Conservation (phyloP, 805 yeast species). For the Peterozyma xylosa region DNA sequence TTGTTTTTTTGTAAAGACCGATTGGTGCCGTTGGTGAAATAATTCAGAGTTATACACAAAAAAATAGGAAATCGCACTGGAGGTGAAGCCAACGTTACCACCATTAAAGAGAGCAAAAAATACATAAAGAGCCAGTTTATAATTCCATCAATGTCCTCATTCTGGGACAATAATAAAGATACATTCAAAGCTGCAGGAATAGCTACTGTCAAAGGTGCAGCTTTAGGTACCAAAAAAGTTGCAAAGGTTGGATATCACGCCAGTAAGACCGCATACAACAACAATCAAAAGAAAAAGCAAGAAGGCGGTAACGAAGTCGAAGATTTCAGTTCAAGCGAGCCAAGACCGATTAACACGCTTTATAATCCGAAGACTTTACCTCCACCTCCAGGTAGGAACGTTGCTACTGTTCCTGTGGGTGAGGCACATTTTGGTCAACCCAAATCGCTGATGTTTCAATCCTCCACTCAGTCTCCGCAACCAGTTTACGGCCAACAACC, state of each 20-base stretch:
- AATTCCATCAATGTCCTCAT: slow-evolving; percentile 13
- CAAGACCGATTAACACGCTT: slow-evolving; percentile 14
- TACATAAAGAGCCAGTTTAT: too few relatives aligned
- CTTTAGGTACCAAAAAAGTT: slow-evolving; percentile 39
- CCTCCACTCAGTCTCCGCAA: not conserved
- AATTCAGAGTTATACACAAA: not conserved
- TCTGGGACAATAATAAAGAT: slow-evolving; percentile 47
- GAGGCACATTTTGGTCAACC: slow-evolving; percentile 2
- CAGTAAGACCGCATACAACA: slow-evolving; percentile 42
- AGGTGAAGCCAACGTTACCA: too few relatives aligned
- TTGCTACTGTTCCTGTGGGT: slow-evolving; percentile 10
- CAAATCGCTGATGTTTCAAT: not conserved
- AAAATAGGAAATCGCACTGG: not conserved
- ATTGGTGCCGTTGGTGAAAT: too few relatives aligned
- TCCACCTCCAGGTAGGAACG: slow-evolving; percentile 31
- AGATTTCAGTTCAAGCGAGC: slow-evolving; percentile 9
- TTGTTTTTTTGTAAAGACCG: too few relatives aligned
- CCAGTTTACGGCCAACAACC: too few relatives aligned
- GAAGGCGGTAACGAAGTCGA: slow-evolving; percentile 10
- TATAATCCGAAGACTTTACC: slow-evolving; percentile 28
- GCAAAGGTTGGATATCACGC: slow-evolving; percentile 35
- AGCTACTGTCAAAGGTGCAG: slow-evolving; percentile 43
- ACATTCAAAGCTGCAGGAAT: slow-evolving; percentile 40
- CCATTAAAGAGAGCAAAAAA: too few relatives aligned
- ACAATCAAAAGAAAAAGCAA: slow-evolving; percentile 12